These are phyloP conservation scores for Linderniella brevidens DNA, from an alignment of 257 asterid species.

Conservation along the genomic window DNA sequence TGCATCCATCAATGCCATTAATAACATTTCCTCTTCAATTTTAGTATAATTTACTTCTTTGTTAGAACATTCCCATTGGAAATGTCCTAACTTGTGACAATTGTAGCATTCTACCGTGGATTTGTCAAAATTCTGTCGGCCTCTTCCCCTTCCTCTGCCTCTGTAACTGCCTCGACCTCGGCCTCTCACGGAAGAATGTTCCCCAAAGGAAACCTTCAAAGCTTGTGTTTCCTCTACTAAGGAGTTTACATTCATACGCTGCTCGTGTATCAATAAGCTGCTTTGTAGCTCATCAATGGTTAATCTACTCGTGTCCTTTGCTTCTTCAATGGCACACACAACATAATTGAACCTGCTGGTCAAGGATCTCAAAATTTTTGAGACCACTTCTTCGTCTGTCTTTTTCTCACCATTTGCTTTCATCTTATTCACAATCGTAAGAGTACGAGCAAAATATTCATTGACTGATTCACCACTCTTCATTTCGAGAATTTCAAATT, in stretches of 20 bases:
- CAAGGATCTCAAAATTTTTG: slow-evolving; percentile 1
- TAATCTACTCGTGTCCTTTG: too few relatives aligned
- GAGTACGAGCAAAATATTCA: slow-evolving; percentile 3
- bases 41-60: slow-evolving; percentile 6
- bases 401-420: background rate
- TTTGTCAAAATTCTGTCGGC: too few relatives aligned
- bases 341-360: background rate
- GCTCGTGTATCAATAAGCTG: background rate
- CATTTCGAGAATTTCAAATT: slow-evolving; percentile 1
- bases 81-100: slow-evolving; percentile 5
- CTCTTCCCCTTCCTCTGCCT: too few relatives aligned
- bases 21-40: slow-evolving; percentile 6
- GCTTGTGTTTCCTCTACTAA: background rate
- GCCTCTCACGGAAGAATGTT: too few relatives aligned
- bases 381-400: background rate
- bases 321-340: background rate
- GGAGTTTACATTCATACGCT: background rate
- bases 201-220: background rate
- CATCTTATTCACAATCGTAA: background rate
- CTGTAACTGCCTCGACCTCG: too few relatives aligned
- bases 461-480: background rate
- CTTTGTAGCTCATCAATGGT: slow-evolving; percentile 4
- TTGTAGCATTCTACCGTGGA: too few relatives aligned
- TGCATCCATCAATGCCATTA: slow-evolving; percentile 2
- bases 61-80: slow-evolving; percentile 7